Percentiles rank a stretch among this genome's conserved stretches.
Conservation (phyloP, 2,329 filamentous ascomycete species). For the Alternaria arborescens region DNA sequence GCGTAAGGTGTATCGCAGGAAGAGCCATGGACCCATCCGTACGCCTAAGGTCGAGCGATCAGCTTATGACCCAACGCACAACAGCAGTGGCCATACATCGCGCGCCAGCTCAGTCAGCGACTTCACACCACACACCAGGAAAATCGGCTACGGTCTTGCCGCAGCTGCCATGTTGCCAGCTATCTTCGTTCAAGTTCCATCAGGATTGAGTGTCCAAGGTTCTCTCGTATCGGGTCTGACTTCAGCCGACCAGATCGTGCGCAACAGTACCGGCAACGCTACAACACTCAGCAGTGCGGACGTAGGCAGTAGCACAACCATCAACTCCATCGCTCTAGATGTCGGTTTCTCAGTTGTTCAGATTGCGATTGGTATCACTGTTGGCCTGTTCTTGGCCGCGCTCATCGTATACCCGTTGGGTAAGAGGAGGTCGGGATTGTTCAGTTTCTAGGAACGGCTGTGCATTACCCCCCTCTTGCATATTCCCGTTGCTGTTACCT, state of each 20-base stretch:
- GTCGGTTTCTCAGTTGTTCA: slow-evolving; percentile 60
- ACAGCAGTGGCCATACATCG: slow-evolving; percentile 28
- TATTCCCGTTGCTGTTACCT: no score
- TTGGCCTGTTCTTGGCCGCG: slow-evolving; percentile 59
- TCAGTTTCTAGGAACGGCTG: slow-evolving; percentile 38
- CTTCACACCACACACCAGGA: slow-evolving; percentile 43
- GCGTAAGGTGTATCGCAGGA: slow-evolving; percentile 37
- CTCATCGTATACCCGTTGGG: slow-evolving; percentile 60
- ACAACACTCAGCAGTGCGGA: slow-evolving; percentile 49
- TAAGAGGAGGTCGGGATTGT: slow-evolving; percentile 55
- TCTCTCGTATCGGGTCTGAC: slow-evolving; percentile 65
- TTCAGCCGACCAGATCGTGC: slow-evolving; percentile 64
- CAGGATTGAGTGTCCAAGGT: slow-evolving; percentile 66
- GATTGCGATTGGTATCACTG: slow-evolving; percentile 62
- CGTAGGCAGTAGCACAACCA: slow-evolving; percentile 22
- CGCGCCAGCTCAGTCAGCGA: slow-evolving; percentile 35
- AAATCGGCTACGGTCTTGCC: slow-evolving; percentile 75
- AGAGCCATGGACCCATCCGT: slow-evolving; percentile 26
- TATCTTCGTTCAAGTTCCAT: slow-evolving; percentile 76
- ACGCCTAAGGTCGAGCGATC: slow-evolving; percentile 30
- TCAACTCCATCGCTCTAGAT: slow-evolving; percentile 58
- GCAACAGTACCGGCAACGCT: slow-evolving; percentile 56
- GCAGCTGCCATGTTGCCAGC: slow-evolving; percentile 86
- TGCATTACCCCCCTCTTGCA: background rate
- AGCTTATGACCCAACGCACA: slow-evolving; percentile 28